phyloP scores from a whole-genome alignment of 768 basidiomycete species.

The Phaffia australis region DNA sequence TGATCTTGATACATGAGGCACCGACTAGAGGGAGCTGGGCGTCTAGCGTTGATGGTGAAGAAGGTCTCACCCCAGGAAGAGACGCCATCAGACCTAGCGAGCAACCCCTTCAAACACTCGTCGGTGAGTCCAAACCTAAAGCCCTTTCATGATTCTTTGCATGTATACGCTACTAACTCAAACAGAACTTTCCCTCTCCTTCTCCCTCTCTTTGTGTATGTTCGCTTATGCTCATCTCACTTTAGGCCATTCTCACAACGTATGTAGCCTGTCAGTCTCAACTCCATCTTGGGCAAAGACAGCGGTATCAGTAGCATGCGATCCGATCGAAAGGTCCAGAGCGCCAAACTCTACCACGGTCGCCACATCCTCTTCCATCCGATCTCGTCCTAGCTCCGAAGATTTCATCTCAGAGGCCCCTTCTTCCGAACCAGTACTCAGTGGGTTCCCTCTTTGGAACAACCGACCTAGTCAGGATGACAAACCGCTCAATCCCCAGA shows the following conservation, averaged over 20 bases:
- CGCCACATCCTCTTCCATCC: neutral
- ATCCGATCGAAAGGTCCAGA: too few species aligned
- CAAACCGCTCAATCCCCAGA: neutral
- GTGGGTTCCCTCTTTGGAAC: neutral
- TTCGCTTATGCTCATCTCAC: too few species aligned
- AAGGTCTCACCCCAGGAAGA: constrained; percentile 11
- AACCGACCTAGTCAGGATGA: neutral
- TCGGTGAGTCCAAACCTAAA: constrained; percentile 14
- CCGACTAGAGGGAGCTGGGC: constrained; percentile 17
- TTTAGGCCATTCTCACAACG: constrained; percentile 20
- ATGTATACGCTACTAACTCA: too few species aligned
- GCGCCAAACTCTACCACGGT: neutral
- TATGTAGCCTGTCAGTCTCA: constrained; percentile 22
- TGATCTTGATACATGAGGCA: constrained; percentile 22
- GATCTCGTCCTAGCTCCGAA: neutral
- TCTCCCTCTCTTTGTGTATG: too few species aligned
- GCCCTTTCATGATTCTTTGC: too few species aligned
- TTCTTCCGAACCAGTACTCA: constrained; percentile 4
- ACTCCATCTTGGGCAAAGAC: constrained; percentile 10
- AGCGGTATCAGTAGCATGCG: too few species aligned
- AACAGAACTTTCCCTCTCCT: neutral
- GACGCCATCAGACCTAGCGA: constrained; percentile 10
- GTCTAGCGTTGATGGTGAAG: constrained; percentile 15
- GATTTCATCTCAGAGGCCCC: neutral
- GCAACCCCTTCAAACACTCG: constrained; percentile 9